A percentile compares a stretch with the other conserved stretches of the same genome.
Evolutionary conservation across 202 grass and related monocot genomes (phyloP).

Genomic region (Brachypodium distachyon): DNA sequence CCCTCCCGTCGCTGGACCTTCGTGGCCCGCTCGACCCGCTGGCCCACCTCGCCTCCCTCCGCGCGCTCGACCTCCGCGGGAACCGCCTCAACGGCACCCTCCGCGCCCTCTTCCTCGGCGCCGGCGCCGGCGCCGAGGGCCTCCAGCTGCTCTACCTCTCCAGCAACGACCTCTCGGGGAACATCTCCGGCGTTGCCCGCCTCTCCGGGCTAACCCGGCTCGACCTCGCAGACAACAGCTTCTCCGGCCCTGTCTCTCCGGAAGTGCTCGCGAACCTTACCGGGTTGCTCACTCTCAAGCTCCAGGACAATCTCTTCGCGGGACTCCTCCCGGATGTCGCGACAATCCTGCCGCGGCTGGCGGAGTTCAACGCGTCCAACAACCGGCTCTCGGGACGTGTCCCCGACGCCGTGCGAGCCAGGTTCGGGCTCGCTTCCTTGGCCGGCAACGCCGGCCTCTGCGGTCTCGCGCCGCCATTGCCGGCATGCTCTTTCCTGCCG

Average conservation of each 20-base stretch:
- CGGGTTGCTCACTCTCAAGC: slow-evolving; percentile 49
- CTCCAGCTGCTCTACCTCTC: slow-evolving; percentile 75
- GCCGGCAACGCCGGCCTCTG: slow-evolving; percentile 60
- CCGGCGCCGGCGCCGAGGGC: too few species aligned
- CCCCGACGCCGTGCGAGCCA: slow-evolving; percentile 40
- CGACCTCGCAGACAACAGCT: slow-evolving; percentile 65
- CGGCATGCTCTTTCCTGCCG: slow-evolving; percentile 49
- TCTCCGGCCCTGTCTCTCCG: slow-evolving; percentile 34
- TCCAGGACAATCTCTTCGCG: slow-evolving; percentile 71
- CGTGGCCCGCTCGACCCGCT: slow-evolving; percentile 56
- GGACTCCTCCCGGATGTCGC: slow-evolving; percentile 49
- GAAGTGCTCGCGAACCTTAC: slow-evolving; percentile 30
- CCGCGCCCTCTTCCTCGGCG: slow-evolving; percentile 39
- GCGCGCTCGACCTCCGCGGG: slow-evolving; percentile 60
- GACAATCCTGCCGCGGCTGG: slow-evolving; percentile 30
- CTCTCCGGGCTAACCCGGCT: too few species aligned
- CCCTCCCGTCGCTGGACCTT: slow-evolving; percentile 56
- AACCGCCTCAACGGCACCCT: slow-evolving; percentile 82
- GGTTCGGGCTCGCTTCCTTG: slow-evolving; percentile 47
- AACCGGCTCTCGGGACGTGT: slow-evolving; percentile 74
- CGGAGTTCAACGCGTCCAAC: slow-evolving; percentile 70
- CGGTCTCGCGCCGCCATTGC: slow-evolving; percentile 35
- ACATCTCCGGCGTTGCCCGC: too few species aligned
- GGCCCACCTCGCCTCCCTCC: slow-evolving; percentile 53
- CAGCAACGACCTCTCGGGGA: slow-evolving; percentile 60